phyloP scores from a whole-genome alignment of 345 rosid species.

The Lenwebbia sp. region DNA sequence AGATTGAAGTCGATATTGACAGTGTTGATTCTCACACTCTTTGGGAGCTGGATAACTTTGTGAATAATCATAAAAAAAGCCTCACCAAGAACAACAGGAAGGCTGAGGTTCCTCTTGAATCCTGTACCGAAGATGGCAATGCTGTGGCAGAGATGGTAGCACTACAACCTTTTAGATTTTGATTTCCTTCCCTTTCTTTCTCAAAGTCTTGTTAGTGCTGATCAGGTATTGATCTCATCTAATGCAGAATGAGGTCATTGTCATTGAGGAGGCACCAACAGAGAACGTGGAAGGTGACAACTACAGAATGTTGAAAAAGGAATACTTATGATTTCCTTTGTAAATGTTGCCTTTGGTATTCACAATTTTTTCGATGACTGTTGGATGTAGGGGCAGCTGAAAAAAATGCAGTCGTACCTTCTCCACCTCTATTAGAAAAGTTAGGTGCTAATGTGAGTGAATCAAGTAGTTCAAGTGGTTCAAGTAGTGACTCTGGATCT shows the following conservation, averaged over 20 bases:
- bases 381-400: constrained; percentile 12
- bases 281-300: constrained; percentile 25
- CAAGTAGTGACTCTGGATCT: constrained; percentile 28
- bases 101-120: constrained; percentile 13
- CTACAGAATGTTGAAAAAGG: background rate
- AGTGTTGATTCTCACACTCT: constrained; percentile 70
- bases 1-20: constrained; percentile 88
- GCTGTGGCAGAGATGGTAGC: constrained; percentile 34
- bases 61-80: constrained; percentile 34
- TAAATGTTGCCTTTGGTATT: background rate
- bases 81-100: constrained; percentile 29
- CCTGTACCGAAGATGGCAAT: constrained; percentile 9
- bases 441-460: constrained; percentile 17
- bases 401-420: constrained; percentile 1
- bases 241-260: constrained; percentile 21
- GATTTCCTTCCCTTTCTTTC: background rate
- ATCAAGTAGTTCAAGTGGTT: constrained; percentile 35
- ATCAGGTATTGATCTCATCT: background rate
- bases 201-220: background rate
- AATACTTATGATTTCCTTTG: background rate
- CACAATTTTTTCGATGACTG: background rate
- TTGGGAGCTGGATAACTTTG: constrained; percentile 77
- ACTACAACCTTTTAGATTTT: background rate
- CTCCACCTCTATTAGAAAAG: constrained; percentile 18
- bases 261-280: constrained; percentile 6